phyloP scores from a whole-genome alignment of 2,329 filamentous ascomycete species.

The Pseudocercospora macadamiae region DNA sequence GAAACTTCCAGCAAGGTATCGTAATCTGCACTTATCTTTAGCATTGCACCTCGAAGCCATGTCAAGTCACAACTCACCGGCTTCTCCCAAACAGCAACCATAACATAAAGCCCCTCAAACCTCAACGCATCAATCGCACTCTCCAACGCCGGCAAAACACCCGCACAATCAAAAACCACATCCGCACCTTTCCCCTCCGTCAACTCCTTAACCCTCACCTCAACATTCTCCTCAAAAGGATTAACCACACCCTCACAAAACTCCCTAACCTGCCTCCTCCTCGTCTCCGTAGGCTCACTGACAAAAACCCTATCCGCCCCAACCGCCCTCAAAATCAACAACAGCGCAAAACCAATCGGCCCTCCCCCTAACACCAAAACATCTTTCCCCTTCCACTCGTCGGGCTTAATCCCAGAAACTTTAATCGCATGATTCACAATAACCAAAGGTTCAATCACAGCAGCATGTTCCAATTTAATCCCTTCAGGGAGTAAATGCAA shows the following conservation, averaged over 20 bases:
- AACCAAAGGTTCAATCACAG: conserved; percentile 30
- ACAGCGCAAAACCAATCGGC: conserved; percentile 29
- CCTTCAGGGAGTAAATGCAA: conserved; percentile 23
- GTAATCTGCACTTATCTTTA: conserved; percentile 11
- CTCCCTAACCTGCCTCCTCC: conserved; percentile 21
- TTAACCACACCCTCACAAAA: conserved; percentile 24
- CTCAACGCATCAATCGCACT: conserved; percentile 27
- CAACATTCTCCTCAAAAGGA: conserved; percentile 25
- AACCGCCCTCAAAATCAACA: conserved; percentile 24
- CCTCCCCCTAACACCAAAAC: conserved; percentile 31
- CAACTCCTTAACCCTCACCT: conserved; percentile 17
- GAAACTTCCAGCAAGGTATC: conserved; percentile 21
- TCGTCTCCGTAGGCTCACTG: conserved; percentile 24
- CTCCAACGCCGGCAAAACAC: conserved; percentile 21
- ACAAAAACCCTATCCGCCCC: conserved; percentile 23
- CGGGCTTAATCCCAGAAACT: conserved; percentile 15
- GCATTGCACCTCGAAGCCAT: too few relatives aligned
- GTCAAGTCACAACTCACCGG: conserved; percentile 7
- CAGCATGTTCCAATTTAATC: conserved; percentile 24
- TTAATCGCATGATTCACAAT: conserved; percentile 28
- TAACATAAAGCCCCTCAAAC: conserved; percentile 26
- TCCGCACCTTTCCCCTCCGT: conserved; percentile 24
- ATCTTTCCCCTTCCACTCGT: conserved; percentile 19
- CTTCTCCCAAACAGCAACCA: conserved; percentile 31
- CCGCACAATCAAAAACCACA: conserved; percentile 32